Conservation (phyloP, 2,329 filamentous ascomycete species). For the Cordyceps cicadae region DNA sequence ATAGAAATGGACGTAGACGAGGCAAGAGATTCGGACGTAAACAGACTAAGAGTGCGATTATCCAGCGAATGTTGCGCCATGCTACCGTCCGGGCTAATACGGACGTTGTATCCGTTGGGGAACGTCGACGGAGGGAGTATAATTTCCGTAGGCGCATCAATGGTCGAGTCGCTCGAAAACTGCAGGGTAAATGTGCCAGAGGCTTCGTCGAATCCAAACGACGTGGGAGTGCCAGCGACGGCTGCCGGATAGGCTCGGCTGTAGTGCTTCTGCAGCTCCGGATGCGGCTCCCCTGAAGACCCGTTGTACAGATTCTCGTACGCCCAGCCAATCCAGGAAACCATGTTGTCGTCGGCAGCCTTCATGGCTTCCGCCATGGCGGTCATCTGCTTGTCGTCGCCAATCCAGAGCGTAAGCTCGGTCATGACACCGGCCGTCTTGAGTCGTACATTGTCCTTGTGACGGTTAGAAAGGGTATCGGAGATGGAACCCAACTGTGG, state of each 20-base stretch:
- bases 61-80: constrained; percentile 8
- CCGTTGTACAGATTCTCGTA: constrained; percentile 17
- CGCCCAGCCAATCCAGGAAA: constrained; percentile 17
- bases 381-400: constrained; percentile 14
- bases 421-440: constrained; percentile 15
- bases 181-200: constrained; percentile 11
- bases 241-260: constrained; percentile 15
- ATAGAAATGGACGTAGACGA: constrained; percentile 7
- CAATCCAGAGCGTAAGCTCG: constrained; percentile 16
- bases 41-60: constrained; percentile 13
- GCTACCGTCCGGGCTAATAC: constrained; percentile 7
- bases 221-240: constrained; percentile 12
- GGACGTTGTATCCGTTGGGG: constrained; percentile 13
- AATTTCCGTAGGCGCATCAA: constrained; percentile 15
- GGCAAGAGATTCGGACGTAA: constrained; percentile 4
- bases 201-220: constrained; percentile 13
- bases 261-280: constrained; percentile 15
- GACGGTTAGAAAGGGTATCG: constrained; percentile 13
- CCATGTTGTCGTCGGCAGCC: constrained; percentile 14
- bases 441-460: constrained; percentile 14
- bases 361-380: constrained; percentile 13
- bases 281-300: constrained; percentile 11
- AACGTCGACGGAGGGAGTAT: constrained; percentile 13
- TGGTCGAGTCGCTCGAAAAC: constrained; percentile 10
- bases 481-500: constrained; percentile 15